Conservation (phyloP, 345 rosid species). For the Eucalyptus microcorys region DNA sequence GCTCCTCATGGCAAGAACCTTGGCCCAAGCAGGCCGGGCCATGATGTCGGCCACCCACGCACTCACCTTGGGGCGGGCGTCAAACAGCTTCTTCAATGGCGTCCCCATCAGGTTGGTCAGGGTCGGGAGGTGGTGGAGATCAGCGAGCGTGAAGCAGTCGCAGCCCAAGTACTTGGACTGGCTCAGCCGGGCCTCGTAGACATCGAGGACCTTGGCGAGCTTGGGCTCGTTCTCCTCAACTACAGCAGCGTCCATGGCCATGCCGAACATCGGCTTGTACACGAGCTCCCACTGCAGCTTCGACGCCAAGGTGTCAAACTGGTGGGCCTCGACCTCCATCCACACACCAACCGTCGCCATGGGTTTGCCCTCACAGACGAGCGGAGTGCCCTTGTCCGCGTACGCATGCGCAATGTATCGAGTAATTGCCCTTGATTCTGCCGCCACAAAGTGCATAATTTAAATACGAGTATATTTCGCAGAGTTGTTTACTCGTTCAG, state of each 20-base stretch:
- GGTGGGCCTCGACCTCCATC: slow-evolving; percentile 59
- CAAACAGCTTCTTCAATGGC: slow-evolving; percentile 7
- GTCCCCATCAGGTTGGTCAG: slow-evolving; percentile 24
- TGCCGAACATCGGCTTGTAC: slow-evolving; percentile 28
- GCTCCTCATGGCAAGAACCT: slow-evolving; percentile 33
- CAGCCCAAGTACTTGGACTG: slow-evolving; percentile 56
- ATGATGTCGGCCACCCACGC: slow-evolving; percentile 20
- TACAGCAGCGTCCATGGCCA: background rate
- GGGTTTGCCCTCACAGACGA: slow-evolving; percentile 17
- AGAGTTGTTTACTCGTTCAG: background rate
- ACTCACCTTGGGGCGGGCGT: slow-evolving; percentile 12
- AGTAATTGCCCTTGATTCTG: slow-evolving; percentile 88
- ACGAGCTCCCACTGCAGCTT: slow-evolving; percentile 41
- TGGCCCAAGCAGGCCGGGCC: slow-evolving; percentile 27
- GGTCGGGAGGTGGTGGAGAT: slow-evolving; percentile 65
- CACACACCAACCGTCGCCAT: slow-evolving; percentile 25
- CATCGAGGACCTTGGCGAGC: slow-evolving; percentile 40
- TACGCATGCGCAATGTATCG: slow-evolving; percentile 36
- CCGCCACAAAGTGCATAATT: background rate
- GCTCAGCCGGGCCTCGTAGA: slow-evolving; percentile 49
- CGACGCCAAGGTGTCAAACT: slow-evolving; percentile 43
- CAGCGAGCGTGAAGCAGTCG: slow-evolving; percentile 52
- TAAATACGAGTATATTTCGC: background rate
- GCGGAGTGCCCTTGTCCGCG: slow-evolving; percentile 42
- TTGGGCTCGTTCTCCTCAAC: background rate